These are phyloP conservation scores for Phytophthora crassamura DNA, from an alignment of 352 stramenopile genomes.

Conservation along the genomic window DNA sequence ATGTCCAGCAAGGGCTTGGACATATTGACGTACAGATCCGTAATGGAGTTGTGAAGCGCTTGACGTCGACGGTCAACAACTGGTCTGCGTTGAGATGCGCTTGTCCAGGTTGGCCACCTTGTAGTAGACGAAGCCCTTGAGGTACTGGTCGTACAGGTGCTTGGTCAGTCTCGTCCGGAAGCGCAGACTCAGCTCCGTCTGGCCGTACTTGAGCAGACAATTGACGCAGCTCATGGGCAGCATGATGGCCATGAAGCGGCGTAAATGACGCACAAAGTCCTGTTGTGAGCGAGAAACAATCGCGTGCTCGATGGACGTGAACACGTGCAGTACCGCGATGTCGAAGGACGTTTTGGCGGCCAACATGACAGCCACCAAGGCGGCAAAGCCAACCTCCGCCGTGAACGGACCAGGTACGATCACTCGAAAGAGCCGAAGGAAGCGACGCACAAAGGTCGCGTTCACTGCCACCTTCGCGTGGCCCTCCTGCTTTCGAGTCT, in stretches of 20 bases:
- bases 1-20: slow-evolving; percentile 86
- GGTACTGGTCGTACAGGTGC: slow-evolving; percentile 80
- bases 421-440: slow-evolving; percentile 68
- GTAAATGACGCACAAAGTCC: slow-evolving; percentile 67
- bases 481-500: slow-evolving; percentile 61
- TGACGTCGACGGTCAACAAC: slow-evolving; percentile 80
- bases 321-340: slow-evolving; percentile 68
- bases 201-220: slow-evolving; percentile 75
- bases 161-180: slow-evolving; percentile 80
- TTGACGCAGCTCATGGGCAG: slow-evolving; percentile 79
- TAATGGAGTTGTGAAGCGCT: slow-evolving; percentile 81
- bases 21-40: slow-evolving; percentile 83
- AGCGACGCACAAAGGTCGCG: slow-evolving; percentile 59
- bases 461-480: slow-evolving; percentile 73
- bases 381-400: slow-evolving; percentile 63
- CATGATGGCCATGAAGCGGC: slow-evolving; percentile 73
- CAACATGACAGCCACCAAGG: slow-evolving; percentile 61
- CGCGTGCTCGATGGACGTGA: slow-evolving; percentile 71
- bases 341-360: slow-evolving; percentile 75
- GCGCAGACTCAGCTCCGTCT: slow-evolving; percentile 72
- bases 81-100: slow-evolving; percentile 85
- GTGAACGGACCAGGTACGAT: slow-evolving; percentile 69
- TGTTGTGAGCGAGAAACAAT: slow-evolving; percentile 70
- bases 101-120: slow-evolving; percentile 88
- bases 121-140: slow-evolving; percentile 89